phyloP scores from a whole-genome alignment of 257 asterid species.

The Solanum lycopersicoides region DNA sequence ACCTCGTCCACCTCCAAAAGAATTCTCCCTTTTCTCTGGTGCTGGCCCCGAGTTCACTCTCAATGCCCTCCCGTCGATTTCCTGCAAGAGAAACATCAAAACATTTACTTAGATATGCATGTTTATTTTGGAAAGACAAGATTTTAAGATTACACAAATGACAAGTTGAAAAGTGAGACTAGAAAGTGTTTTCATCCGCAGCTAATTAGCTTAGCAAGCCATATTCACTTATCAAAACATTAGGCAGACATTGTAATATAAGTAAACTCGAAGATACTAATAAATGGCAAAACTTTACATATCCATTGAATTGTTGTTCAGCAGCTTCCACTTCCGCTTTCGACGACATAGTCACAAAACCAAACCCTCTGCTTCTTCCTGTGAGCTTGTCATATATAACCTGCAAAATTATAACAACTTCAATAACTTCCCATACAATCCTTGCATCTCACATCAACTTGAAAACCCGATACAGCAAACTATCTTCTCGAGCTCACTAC shows the following conservation, averaged over 20 bases:
- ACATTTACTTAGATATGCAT: neutral
- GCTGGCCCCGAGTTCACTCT: constrained; percentile 85
- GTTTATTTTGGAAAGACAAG: neutral
- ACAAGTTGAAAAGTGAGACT: neutral
- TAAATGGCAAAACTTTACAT: constrained; percentile 32
- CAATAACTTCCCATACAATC: neutral
- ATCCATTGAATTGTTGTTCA: constrained; percentile 66
- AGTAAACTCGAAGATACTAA: neutral
- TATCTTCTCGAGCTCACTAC: neutral
- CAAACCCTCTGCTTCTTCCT: constrained; percentile 92
- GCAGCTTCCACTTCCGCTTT: constrained; percentile 66
- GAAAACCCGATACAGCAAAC: neutral
- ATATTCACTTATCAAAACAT: neutral
- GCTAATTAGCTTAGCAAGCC: neutral
- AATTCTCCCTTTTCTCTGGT: constrained; percentile 50
- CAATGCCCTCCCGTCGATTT: constrained; percentile 67
- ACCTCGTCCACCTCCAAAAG: constrained; percentile 40
- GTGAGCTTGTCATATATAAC: constrained; percentile 78
- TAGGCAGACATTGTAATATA: neutral
- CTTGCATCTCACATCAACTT: neutral
- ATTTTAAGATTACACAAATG: neutral
- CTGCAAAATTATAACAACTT: constrained; percentile 22
- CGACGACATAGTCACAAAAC: constrained; percentile 87
- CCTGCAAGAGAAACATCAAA: constrained; percentile 31
- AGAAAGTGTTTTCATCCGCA: neutral